Percentiles rank a stretch among this genome's conserved stretches.
Conservation (phyloP, 352 stramenopile species). For the Pythium dissimile region DNA sequence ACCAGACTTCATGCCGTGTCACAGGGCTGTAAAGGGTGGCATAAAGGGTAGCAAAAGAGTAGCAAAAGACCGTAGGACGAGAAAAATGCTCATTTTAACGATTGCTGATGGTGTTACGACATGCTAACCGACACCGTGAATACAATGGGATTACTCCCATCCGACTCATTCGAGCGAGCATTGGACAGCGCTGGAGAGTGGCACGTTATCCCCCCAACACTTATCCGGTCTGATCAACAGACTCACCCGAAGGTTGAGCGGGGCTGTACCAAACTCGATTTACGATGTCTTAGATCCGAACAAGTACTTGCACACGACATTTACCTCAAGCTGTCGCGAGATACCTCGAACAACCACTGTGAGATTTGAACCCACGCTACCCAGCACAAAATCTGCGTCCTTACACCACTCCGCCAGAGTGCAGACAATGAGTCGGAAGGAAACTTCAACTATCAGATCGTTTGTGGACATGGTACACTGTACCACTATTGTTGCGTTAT, state of each 20-base stretch:
- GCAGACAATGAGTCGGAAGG: neutral
- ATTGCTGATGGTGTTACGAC: no score
- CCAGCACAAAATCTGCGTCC: neutral
- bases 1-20: no score
- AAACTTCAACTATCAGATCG: neutral
- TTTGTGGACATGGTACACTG: neutral
- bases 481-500: neutral
- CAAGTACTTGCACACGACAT: slow-evolving; percentile 26
- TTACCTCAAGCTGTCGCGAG: slow-evolving; percentile 18
- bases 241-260: slow-evolving; percentile 9
- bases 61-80: no score
- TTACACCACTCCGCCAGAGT: slow-evolving; percentile 9
- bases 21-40: no score
- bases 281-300: slow-evolving; percentile 25
- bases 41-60: no score
- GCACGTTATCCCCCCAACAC: slow-evolving; percentile 1
- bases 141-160: slow-evolving; percentile 7
- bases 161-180: slow-evolving; percentile 5
- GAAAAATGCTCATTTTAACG: no score
- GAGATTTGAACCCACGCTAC: slow-evolving; percentile 4
- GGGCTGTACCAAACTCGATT: slow-evolving; percentile 11
- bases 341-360: neutral
- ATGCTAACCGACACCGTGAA: no score
- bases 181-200: neutral
- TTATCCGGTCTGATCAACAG: slow-evolving; percentile 2